phyloP scores from a whole-genome alignment of 148 eudicot species.

The Camellia japonica region DNA sequence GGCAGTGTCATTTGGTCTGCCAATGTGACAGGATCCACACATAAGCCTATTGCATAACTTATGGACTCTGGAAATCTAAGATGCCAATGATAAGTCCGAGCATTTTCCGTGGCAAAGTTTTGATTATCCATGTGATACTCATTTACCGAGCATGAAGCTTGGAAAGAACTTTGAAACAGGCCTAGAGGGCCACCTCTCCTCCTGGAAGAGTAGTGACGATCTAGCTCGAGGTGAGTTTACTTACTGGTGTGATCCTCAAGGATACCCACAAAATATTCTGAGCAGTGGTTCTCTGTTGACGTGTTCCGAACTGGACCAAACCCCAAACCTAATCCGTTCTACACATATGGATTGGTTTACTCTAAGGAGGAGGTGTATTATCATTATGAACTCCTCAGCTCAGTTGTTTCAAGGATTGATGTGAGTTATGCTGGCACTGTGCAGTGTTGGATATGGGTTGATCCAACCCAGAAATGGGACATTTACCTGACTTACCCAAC shows the following conservation, averaged over 20 bases:
- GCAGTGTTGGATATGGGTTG: background rate
- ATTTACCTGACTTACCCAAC: background rate
- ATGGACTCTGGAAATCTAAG: conserved; percentile 39
- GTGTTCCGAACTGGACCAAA: background rate
- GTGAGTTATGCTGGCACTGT: background rate
- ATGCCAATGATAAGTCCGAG: conserved; percentile 15
- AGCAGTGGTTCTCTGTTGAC: background rate
- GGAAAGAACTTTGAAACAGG: background rate
- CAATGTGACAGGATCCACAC: conserved; percentile 8
- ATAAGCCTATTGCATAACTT: conserved; percentile 25
- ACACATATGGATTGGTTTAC: background rate
- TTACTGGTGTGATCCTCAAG: background rate
- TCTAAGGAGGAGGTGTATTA: background rate
- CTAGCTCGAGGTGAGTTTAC: background rate
- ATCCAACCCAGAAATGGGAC: background rate
- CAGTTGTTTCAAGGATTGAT: background rate
- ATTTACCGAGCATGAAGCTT: background rate
- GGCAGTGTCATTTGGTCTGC: conserved; percentile 13
- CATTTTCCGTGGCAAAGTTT: conserved; percentile 42
- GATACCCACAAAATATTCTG: background rate
- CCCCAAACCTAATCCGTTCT: background rate
- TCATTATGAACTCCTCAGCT: background rate
- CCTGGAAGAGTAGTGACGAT: background rate
- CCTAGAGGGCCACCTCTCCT: background rate
- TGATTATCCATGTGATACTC: background rate